A percentile compares a stretch with the other conserved stretches of the same genome.
These are phyloP conservation scores for Beauveria sp. DNA, from an alignment of 2,329 filamentous ascomycete genomes.

Conservation along the genomic window DNA sequence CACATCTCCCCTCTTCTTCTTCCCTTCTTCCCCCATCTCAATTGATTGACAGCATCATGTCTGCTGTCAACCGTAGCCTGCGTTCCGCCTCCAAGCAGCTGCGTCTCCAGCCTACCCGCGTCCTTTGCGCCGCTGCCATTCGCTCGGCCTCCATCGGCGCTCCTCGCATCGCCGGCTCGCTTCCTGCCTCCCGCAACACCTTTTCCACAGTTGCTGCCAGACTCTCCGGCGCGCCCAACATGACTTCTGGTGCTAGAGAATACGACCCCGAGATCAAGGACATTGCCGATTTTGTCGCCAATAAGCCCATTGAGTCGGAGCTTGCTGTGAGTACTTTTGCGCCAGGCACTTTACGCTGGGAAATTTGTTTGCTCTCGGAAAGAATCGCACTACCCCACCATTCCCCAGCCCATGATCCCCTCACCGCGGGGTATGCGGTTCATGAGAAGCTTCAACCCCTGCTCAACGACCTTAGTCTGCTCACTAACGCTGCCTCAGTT, in stretches of 20 bases:
- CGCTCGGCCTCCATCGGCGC: slow-evolving; percentile 23
- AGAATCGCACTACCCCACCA: slow-evolving; percentile 10
- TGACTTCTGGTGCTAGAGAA: slow-evolving; percentile 45
- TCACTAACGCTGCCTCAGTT: slow-evolving; percentile 44
- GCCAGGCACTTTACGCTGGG: background rate
- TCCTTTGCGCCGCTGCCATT: slow-evolving; percentile 26
- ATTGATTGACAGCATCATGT: slow-evolving; percentile 32
- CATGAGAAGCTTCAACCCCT: slow-evolving; percentile 8
- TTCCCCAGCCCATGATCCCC: slow-evolving; percentile 10
- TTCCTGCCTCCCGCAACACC: slow-evolving; percentile 28
- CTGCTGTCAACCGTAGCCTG: slow-evolving; percentile 46
- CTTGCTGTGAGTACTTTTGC: slow-evolving; percentile 65
- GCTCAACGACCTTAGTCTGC: background rate
- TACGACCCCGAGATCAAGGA: slow-evolving; percentile 93
- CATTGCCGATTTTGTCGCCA: slow-evolving; percentile 91
- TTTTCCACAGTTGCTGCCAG: slow-evolving; percentile 44
- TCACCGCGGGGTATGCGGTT: background rate
- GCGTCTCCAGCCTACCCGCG: slow-evolving; percentile 35
- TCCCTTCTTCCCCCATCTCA: background rate
- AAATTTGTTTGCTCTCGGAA: background rate
- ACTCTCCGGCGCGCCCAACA: slow-evolving; percentile 41
- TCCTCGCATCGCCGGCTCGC: slow-evolving; percentile 24
- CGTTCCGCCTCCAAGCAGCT: slow-evolving; percentile 47
- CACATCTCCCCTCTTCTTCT: background rate
- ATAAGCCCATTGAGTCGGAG: slow-evolving; percentile 82